A percentile compares a stretch with the other conserved stretches of the same genome.
These are phyloP conservation scores for Xylaria sp. DNA, from an alignment of 2,329 filamentous ascomycete species.

Conservation along the genomic window DNA sequence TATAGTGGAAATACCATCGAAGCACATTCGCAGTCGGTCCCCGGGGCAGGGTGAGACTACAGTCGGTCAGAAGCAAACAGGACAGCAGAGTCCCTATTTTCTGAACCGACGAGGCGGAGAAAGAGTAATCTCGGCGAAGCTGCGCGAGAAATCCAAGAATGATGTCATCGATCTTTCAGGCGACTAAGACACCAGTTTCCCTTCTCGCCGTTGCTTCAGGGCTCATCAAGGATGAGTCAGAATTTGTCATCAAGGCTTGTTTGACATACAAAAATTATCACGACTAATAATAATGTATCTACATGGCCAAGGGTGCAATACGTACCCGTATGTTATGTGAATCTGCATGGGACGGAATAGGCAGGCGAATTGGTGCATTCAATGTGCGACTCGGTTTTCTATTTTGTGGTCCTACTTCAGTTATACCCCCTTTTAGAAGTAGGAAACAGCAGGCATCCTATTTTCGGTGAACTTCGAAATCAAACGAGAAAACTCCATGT, in stretches of 20 bases:
- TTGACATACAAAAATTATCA: not conserved
- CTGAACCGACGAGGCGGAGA: conserved; percentile 26
- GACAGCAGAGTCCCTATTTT: conserved; percentile 26
- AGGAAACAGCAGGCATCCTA: conserved; percentile 17
- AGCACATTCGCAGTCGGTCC: not conserved
- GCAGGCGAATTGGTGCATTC: conserved; percentile 29
- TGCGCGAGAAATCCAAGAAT: conserved; percentile 12
- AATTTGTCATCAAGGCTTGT: not conserved
- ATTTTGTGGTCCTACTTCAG: conserved; percentile 29
- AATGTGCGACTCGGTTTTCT: too few species aligned
- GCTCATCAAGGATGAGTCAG: not conserved
- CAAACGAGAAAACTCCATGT: not conserved
- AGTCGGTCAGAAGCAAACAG: conserved; percentile 19
- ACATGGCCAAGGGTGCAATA: conserved; percentile 26
- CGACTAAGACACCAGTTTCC: conserved; percentile 3
- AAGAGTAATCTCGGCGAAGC: conserved; percentile 25
- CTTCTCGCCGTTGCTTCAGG: not conserved
- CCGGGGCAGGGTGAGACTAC: conserved; percentile 4
- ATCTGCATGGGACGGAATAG: conserved; percentile 43
- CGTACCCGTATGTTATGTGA: conserved; percentile 8
- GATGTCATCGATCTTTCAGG: conserved; percentile 35
- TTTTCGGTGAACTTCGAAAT: conserved; percentile 3
- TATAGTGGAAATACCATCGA: conserved; percentile 27
- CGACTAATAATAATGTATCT: conserved; percentile 11
- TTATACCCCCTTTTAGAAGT: conserved; percentile 41